phyloP scores from a whole-genome alignment of 495 filamentous ascomycete genomes.

The Extremus antarcticus region DNA sequence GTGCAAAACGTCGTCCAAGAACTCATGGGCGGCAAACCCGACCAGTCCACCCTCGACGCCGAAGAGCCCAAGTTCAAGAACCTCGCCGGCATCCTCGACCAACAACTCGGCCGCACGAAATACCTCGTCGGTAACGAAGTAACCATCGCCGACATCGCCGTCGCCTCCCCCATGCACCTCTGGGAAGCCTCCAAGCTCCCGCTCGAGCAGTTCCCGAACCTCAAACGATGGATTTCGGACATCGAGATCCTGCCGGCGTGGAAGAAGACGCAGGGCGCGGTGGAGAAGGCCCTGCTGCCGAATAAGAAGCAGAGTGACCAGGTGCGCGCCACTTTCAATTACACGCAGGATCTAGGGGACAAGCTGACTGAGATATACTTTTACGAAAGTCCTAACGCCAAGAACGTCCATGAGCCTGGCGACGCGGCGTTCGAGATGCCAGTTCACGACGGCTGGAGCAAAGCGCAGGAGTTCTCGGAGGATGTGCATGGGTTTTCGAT shows the following conservation, averaged over 20 bases:
- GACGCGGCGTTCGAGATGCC: constrained; percentile 24
- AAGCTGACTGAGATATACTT: constrained; percentile 28
- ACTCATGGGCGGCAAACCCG: constrained; percentile 21
- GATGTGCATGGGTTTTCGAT: constrained; percentile 29
- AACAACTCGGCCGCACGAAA: constrained; percentile 26
- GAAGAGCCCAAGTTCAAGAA: constrained; percentile 21
- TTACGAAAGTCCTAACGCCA: constrained; percentile 23
- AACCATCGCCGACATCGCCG: constrained; percentile 31
- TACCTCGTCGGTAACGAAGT: constrained; percentile 26
- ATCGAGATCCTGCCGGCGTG: constrained; percentile 28
- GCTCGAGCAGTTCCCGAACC: constrained; percentile 26
- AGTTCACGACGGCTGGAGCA: constrained; percentile 23
- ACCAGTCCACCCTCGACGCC: constrained; percentile 21
- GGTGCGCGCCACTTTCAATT: constrained; percentile 23
- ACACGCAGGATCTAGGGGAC: constrained; percentile 25
- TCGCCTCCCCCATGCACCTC: constrained; percentile 29
- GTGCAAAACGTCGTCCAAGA: constrained; percentile 30
- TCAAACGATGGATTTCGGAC: constrained; percentile 27
- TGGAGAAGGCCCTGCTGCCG: constrained; percentile 25
- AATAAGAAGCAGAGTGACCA: constrained; percentile 6
- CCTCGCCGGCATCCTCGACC: constrained; percentile 25
- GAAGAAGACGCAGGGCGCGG: constrained; percentile 30
- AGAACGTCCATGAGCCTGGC: constrained; percentile 25
- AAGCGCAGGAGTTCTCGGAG: constrained; percentile 17
- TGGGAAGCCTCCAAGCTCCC: constrained; percentile 20